Percentiles rank a stretch among this genome's conserved stretches.
Conservation (phyloP, 2,329 filamentous ascomycete genomes). For the Microdochium nivale region DNA sequence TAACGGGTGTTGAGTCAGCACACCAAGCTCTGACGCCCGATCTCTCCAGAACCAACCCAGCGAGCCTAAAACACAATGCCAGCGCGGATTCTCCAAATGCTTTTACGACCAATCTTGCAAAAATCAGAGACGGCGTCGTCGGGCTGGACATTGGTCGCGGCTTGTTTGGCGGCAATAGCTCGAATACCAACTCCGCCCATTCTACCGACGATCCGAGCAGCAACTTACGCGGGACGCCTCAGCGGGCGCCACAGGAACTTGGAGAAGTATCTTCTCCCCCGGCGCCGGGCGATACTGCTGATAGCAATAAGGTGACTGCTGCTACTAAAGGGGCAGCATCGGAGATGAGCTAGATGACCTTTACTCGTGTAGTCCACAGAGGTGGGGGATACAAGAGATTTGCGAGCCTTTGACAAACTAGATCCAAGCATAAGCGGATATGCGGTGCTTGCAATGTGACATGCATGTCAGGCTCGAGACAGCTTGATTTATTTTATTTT, state of each 20-base stretch:
- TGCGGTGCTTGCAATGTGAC: too few relatives aligned
- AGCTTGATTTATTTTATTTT: too few relatives aligned
- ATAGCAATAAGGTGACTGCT: neutral
- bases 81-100: slow-evolving; percentile 36
- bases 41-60: slow-evolving; percentile 12
- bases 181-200: neutral
- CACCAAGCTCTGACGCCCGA: slow-evolving; percentile 40
- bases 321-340: neutral
- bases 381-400: neutral
- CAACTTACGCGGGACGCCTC: neutral
- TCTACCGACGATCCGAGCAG: slow-evolving; percentile 9
- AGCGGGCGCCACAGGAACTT: neutral
- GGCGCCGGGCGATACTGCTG: neutral
- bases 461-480: too few relatives aligned
- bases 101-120: slow-evolving; percentile 28
- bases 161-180: slow-evolving; percentile 26
- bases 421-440: too few relatives aligned
- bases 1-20: slow-evolving; percentile 50
- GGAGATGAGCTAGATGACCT: slow-evolving; percentile 3
- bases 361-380: neutral
- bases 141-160: slow-evolving; percentile 40
- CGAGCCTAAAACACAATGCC: slow-evolving; percentile 31
- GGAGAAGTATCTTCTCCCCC: neutral
- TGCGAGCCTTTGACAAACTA: neutral
- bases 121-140: slow-evolving; percentile 37